A percentile compares a stretch with the other conserved stretches of the same genome.
phyloP scores from a whole-genome alignment of 2,329 filamentous ascomycete species.

The Aspergillus fischeri region DNA sequence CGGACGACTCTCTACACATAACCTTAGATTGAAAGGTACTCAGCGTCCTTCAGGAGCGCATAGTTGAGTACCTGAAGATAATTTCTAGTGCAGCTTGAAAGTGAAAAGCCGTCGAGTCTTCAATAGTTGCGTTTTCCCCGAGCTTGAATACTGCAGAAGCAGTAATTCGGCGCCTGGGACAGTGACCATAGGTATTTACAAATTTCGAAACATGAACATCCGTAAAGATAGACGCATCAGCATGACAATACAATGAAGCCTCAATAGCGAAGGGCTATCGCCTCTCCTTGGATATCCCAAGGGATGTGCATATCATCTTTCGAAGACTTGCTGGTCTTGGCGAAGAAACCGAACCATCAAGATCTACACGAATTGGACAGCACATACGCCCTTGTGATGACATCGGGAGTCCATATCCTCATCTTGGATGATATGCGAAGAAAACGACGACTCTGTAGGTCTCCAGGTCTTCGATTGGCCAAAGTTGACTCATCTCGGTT shows the following conservation, averaged over 20 bases:
- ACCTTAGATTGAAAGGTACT: background rate
- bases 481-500: background rate
- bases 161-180: too few relatives aligned
- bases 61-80: background rate
- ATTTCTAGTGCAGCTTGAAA: background rate
- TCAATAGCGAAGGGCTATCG: background rate
- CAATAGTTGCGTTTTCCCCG: too few relatives aligned
- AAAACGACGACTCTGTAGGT: background rate
- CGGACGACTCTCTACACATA: background rate
- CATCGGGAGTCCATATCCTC: background rate
- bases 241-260: background rate
- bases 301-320: background rate
- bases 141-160: too few relatives aligned
- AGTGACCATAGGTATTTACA: background rate
- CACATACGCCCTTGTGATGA: background rate
- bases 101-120: background rate
- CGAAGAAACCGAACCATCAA: background rate
- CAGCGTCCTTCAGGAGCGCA: background rate
- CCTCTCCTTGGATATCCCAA: background rate
- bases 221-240: background rate
- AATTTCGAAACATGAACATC: background rate
- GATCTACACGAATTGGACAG: background rate
- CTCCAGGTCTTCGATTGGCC: background rate
- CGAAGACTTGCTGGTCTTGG: background rate
- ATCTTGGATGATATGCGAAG: background rate